Conservation (phyloP, 179 eudicot species). For the Camellia oleifera region DNA sequence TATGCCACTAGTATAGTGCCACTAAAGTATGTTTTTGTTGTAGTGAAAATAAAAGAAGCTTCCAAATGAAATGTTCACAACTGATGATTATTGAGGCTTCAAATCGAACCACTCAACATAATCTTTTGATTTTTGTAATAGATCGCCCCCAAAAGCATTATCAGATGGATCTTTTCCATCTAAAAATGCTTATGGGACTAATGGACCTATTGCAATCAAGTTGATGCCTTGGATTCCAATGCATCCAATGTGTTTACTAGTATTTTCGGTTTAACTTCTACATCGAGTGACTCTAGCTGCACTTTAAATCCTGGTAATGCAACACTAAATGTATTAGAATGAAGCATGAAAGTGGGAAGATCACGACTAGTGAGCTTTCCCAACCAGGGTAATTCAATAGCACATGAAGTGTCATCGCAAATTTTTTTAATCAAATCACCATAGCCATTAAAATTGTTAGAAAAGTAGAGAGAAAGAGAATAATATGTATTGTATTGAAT, state of each 20-base stretch:
- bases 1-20: too few species aligned
- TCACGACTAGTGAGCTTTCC: slow-evolving; percentile 36
- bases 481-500: too few species aligned
- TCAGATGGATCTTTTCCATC: slow-evolving; percentile 7
- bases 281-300: slow-evolving; percentile 37
- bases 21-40: too few species aligned
- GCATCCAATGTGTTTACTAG: slow-evolving; percentile 55
- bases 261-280: slow-evolving; percentile 31
- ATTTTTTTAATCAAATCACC: slow-evolving; percentile 19
- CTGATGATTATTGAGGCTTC: background rate
- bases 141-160: slow-evolving; percentile 7
- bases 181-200: slow-evolving; percentile 1
- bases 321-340: slow-evolving; percentile 25
- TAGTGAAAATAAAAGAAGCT: too few species aligned
- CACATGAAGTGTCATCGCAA: slow-evolving; percentile 28
- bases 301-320: slow-evolving; percentile 25
- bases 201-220: slow-evolving; percentile 5
- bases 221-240: slow-evolving; percentile 32
- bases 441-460: slow-evolving; percentile 26
- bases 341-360: slow-evolving; percentile 52
- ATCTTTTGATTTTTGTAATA: background rate
- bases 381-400: slow-evolving; percentile 45
- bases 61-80: slow-evolving; percentile 5
- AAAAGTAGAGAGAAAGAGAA: too few species aligned
- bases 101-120: slow-evolving; percentile 10